Evolutionary conservation across 2,329 filamentous ascomycete species (phyloP).

Genomic region (Aspergillus fumigatiaffinis): DNA sequence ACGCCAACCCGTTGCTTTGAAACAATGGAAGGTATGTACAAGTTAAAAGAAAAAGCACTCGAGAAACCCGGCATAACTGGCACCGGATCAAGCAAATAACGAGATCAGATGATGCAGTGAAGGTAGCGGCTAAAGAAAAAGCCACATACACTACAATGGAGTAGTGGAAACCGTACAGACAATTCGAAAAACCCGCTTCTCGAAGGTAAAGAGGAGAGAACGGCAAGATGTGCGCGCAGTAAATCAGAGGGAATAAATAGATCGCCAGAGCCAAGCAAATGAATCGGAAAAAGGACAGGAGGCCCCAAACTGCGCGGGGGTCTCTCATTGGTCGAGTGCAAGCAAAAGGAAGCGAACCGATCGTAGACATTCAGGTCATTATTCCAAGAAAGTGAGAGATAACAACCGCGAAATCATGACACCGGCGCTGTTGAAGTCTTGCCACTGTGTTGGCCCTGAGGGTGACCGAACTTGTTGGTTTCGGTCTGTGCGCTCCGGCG

Average conservation of each 20-base stretch:
- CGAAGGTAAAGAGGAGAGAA: not conserved
- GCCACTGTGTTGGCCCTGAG: conserved; percentile 25
- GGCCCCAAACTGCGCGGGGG: not conserved
- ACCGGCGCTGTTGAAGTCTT: conserved; percentile 29
- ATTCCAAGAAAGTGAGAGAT: not conserved
- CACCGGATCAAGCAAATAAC: not conserved
- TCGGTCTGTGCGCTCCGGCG: conserved; percentile 37
- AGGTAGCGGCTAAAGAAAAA: not conserved
- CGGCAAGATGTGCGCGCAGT: not conserved
- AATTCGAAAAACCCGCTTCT: not conserved
- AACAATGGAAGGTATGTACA: conserved; percentile 8
- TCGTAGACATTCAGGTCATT: not conserved
- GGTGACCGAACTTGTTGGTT: conserved; percentile 22
- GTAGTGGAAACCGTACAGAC: not conserved
- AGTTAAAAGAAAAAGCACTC: not conserved
- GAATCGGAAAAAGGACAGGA: not conserved
- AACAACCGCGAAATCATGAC: conserved; percentile 17
- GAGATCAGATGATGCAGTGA: not conserved
- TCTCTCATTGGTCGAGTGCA: not conserved
- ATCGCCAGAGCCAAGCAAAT: not conserved
- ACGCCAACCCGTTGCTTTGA: conserved; percentile 2
- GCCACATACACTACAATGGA: not conserved
- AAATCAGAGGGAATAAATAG: not conserved
- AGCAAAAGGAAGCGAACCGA: not conserved
- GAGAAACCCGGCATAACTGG: not conserved